Base-by-base conservation (phyloP, 441 rosid species). In the Populus tomentosa region DNA sequence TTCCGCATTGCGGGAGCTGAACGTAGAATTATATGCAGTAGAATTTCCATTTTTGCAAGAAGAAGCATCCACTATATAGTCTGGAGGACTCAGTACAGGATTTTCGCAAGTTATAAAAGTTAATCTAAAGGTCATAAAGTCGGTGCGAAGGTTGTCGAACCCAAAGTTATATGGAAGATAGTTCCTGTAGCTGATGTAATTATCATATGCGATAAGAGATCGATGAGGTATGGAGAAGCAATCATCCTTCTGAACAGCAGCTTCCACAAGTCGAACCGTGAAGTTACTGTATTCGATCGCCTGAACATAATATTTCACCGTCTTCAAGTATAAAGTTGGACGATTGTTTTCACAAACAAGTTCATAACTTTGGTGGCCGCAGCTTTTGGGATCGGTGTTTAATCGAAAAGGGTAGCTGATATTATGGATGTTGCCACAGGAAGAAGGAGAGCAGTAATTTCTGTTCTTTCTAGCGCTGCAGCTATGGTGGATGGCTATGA, bases 341-440 rank as follows among this genome's bases (percentile, higher is more conserved):
- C 33, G 77, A 16, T 74, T 65, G 40, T 65, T 65, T 64, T 74
- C 70, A 65, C 77, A 74, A 18, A 30, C 62, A 24, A 74, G 63
- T 20, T 64, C 70, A 21, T 10, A 23, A 11, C 3, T 9, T 18
- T 42, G 5, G 42, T 23, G 1, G 11, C 77, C 77, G 16, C 70
- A 74, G 23, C 38, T 24, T 40, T 36, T 18, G 30, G 77, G 70
- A 42, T 64, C 62, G 21, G 70, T 24, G 18, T 13, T 74, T 23
- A 74, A 6, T 16, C 70, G 77, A 74, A 74, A 74, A 40, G 77
- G 77, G 62, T 38, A 42, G 70, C 70, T 74, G 28, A 74, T 74
- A 50, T 73, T 63, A 30, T 26, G 13, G 63, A 74, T 40, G 11
- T 64, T 38, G 1, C 77, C 77, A 14, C 77, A 74, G 28, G 70